Evolutionary conservation across 106 monocot species (phyloP), one percentile per base, ranked within the genome.

Genomic region (Platanthera zijinensis): DNA sequence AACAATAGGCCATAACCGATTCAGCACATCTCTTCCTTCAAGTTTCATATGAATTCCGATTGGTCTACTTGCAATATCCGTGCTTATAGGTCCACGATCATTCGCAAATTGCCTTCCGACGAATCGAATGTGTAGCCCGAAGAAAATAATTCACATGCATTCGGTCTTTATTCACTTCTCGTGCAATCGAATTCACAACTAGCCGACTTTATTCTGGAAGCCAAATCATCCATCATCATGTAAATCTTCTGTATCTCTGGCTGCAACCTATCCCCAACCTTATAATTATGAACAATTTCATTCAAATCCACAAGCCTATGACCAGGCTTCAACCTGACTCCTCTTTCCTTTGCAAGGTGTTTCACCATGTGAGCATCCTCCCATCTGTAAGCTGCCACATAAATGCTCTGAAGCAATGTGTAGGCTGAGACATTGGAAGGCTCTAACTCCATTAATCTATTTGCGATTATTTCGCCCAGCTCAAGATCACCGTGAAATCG

Each of bases 401-500:
- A 89, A 3, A 86, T 61, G 46, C 78, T 89, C 66, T 77, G 78
- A 12, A 89, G 66, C 78, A 89, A 67, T 39, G 70, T 61, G 63
- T 89, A 86, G 12, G 76, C 73, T 18, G 69, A 72, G 62, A 73
- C 46, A 71, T 79, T 86, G 21, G n/a, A 51, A 48, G 89, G 79
- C 71, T 89, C 89, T 59, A 89, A 50, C 50, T 86, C 86, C 15
- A 89, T 79, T 71, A 89, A 71, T 47, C 76, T 57, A 74, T 77
- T 79, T 21, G 75, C 78, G 13, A 89, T 86, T 21, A 51, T 46
- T 45, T 89, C 89, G 0, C 83, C 89, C 53, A 84, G 70, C 56
- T 83, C 79, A 14, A 84, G 74, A 19, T 84, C 86, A 46, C 84
- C 82, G 48, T 56, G 76, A 56, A 82, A 79, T 28, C 84, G 71